Percentiles rank a stretch among this genome's conserved stretches.
Evolutionary conservation across 148 eudicot genomes (phyloP).

Genomic region (Simmondsia chinensis): DNA sequence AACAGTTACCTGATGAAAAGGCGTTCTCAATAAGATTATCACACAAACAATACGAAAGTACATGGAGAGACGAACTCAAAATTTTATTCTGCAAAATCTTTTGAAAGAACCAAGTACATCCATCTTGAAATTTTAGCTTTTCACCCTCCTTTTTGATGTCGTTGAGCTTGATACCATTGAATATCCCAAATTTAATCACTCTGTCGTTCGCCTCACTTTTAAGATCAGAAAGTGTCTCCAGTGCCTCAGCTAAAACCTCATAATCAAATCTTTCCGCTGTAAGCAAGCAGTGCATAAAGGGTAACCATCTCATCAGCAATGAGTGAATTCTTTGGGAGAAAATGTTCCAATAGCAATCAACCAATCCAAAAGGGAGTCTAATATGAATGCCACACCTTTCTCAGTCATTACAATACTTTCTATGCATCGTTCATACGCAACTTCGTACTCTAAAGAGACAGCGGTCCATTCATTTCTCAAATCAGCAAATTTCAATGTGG

Average conservation of each 20-base stretch:
- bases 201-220: constrained; percentile 75
- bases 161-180: constrained; percentile 73
- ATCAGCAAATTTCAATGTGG: constrained; percentile 55
- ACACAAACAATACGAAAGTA: constrained; percentile 96
- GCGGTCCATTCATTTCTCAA: constrained; percentile 64
- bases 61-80: constrained; percentile 55
- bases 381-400: constrained; percentile 38
- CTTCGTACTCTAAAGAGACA: constrained; percentile 70
- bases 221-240: constrained; percentile 64
- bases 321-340: neutral
- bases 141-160: constrained; percentile 85
- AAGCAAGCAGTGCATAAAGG: neutral
- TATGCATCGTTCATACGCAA: constrained; percentile 81
- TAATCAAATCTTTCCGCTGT: constrained; percentile 44
- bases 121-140: constrained; percentile 67
- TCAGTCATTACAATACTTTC: constrained; percentile 38
- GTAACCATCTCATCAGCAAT: neutral
- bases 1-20: constrained; percentile 82
- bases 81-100: constrained; percentile 46
- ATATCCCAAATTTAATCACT: constrained; percentile 73
- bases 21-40: constrained; percentile 78
- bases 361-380: neutral
- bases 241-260: constrained; percentile 46
- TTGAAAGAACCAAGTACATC: constrained; percentile 65
- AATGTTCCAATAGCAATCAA: too few species aligned